These are phyloP conservation scores for Penicillium roqueforti DNA, from an alignment of 495 filamentous ascomycete species.

Conservation along the genomic window DNA sequence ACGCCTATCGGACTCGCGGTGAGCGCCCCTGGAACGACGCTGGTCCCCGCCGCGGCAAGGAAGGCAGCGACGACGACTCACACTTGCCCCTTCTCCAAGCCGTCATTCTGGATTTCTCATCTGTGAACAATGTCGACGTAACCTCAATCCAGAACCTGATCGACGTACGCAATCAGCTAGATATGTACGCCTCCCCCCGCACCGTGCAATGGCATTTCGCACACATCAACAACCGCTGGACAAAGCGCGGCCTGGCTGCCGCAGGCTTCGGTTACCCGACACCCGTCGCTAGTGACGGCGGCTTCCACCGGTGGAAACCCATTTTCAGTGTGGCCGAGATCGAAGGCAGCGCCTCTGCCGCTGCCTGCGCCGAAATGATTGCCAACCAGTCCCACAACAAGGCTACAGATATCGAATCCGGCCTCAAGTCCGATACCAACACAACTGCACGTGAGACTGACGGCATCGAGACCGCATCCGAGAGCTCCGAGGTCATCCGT, in stretches of 20 bases:
- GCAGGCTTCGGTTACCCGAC: conserved; percentile 91
- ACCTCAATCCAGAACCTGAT: conserved; percentile 94
- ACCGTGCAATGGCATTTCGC: conserved; percentile 95
- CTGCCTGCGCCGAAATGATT: conserved; percentile 53
- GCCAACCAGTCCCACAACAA: conserved; percentile 48
- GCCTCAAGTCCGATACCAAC: conserved; percentile 24
- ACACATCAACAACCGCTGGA: conserved; percentile 94
- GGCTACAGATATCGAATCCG: conserved; percentile 40
- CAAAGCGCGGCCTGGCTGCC: conserved; percentile 86
- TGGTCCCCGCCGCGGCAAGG: conserved; percentile 62
- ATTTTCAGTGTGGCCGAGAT: conserved; percentile 94
- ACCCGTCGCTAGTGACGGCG: conserved; percentile 50
- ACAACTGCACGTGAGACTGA: conserved; percentile 32
- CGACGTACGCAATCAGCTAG: conserved; percentile 95
- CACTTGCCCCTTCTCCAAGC: conserved; percentile 76
- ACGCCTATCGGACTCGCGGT: conserved; percentile 58
- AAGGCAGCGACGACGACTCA: conserved; percentile 40
- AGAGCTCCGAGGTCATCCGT: conserved; percentile 26
- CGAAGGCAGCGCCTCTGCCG: conserved; percentile 65
- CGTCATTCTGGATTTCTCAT: conserved; percentile 90
- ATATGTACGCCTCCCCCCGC: conserved; percentile 78
- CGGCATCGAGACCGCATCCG: conserved; percentile 27
- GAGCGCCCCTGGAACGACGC: conserved; percentile 98
- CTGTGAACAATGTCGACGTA: conserved; percentile 94
- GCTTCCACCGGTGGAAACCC: conserved; percentile 79